A percentile compares a stretch with the other conserved stretches of the same genome.
These are phyloP conservation scores for Moesziomyces globuligerus DNA, from an alignment of 1,284 basidiomycete species.

Conservation along the genomic window DNA sequence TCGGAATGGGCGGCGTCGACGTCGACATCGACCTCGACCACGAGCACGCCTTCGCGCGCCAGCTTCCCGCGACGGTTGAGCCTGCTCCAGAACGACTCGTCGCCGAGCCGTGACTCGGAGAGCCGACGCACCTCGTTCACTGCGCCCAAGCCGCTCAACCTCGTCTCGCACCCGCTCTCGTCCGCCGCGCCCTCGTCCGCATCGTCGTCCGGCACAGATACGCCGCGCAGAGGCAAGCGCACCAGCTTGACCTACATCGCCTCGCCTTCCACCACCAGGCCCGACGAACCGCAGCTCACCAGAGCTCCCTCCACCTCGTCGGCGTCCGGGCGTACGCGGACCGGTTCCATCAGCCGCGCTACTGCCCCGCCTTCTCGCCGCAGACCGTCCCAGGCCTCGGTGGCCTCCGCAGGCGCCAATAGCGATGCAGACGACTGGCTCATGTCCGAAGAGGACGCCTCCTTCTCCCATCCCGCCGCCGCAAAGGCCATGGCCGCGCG, in stretches of 20 bases:
- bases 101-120: constrained; percentile 10
- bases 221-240: constrained; percentile 28
- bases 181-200: not conserved
- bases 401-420: constrained; percentile 5
- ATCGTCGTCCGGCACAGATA: constrained; percentile 8
- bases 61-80: constrained; percentile 26
- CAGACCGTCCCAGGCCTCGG: constrained; percentile 15
- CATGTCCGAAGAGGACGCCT: constrained; percentile 39
- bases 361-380: constrained; percentile 5
- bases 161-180: constrained; percentile 19
- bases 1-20: constrained; percentile 12
- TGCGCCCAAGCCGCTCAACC: constrained; percentile 25
- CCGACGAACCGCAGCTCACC: constrained; percentile 6
- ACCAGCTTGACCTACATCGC: constrained; percentile 44
- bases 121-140: constrained; percentile 19
- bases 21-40: constrained; percentile 1
- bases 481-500: constrained; percentile 40
- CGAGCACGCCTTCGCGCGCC: constrained; percentile 19
- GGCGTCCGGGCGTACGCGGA: constrained; percentile 6
- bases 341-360: constrained; percentile 24
- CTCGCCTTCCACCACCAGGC: constrained; percentile 26
- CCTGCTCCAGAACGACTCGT: constrained; percentile 21
- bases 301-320: constrained; percentile 16
- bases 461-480: constrained; percentile 4
- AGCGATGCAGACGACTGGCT: constrained; percentile 52